A percentile compares a stretch with the other conserved stretches of the same genome.
Evolutionary conservation across 2,329 filamentous ascomycete species (phyloP).

Genomic region (Neonectria neomacrospora): DNA sequence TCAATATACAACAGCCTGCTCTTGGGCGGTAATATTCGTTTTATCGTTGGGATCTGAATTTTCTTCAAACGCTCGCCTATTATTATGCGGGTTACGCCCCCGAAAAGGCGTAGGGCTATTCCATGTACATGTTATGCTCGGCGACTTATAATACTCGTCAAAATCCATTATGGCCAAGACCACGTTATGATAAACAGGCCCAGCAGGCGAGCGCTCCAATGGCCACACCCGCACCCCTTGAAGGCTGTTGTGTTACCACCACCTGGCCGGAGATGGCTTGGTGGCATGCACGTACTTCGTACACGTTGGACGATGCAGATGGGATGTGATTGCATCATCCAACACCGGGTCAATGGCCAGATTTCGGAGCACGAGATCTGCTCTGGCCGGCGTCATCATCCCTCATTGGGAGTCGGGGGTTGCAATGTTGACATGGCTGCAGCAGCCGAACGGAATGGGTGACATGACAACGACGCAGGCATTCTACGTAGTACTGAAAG

Average conservation of each 20-base stretch:
- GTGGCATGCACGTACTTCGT: conserved; percentile 28
- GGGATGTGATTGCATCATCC: conserved; percentile 33
- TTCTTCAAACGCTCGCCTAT: background rate
- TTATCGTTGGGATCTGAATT: conserved; percentile 6
- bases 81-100: conserved; percentile 6
- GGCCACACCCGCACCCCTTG: conserved; percentile 31
- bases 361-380: conserved; percentile 33
- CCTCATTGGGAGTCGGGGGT: conserved; percentile 3
- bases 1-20: conserved; percentile 4
- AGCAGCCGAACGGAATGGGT: conserved; percentile 8
- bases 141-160: conserved; percentile 22
- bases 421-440: conserved; percentile 1
- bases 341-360: conserved; percentile 37
- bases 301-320: conserved; percentile 34
- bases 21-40: conserved; percentile 5
- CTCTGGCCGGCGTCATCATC: conserved; percentile 8
- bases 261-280: conserved; percentile 23
- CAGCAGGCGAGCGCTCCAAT: conserved; percentile 21
- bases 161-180: conserved; percentile 2
- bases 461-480: conserved; percentile 34
- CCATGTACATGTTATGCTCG: conserved; percentile 21
- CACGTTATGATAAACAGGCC: conserved; percentile 28
- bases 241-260: conserved; percentile 31
- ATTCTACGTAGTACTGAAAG: conserved; percentile 26
- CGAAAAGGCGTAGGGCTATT: conserved; percentile 15